Percentiles rank a stretch among this genome's conserved stretches.
Evolutionary conservation across 352 stramenopile genomes (phyloP).

Genomic region (Phytophthora fragariaefolia): DNA sequence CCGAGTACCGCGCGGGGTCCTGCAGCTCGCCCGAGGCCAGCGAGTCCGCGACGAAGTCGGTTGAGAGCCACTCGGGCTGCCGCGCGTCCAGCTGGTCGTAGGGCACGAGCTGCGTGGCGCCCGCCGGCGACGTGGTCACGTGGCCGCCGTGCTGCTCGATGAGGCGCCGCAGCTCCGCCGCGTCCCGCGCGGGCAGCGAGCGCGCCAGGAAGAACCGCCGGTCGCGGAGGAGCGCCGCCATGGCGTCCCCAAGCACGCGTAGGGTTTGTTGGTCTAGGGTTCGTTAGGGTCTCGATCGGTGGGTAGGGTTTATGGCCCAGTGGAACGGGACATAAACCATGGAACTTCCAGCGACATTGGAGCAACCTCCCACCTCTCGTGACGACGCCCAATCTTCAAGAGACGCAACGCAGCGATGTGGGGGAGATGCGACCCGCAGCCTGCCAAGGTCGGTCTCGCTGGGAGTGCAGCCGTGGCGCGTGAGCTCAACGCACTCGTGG

Average conservation of each 20-base stretch:
- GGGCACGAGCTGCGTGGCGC: conserved; percentile 52
- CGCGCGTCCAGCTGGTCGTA: conserved; percentile 32
- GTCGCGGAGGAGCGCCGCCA: conserved; percentile 36
- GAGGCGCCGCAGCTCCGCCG: conserved; percentile 28
- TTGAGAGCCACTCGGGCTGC: conserved; percentile 44
- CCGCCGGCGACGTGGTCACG: conserved; percentile 16
- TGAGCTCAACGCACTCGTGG: no score
- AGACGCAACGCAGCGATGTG: no score
- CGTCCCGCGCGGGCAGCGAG: conserved; percentile 28
- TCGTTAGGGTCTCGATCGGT: conserved; percentile 16
- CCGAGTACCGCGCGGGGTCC: conserved; percentile 46
- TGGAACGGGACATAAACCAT: no score
- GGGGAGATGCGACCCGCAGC: no score
- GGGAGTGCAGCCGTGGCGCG: no score
- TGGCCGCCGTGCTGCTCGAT: conserved; percentile 48
- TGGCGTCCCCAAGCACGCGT: no score
- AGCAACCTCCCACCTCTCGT: no score
- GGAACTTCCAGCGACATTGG: no score
- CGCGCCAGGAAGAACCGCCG: conserved; percentile 51
- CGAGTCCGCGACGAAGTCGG: conserved; percentile 59
- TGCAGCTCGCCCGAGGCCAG: conserved; percentile 41
- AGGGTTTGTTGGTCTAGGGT: no score
- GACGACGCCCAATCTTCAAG: no score
- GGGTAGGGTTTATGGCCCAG: conserved; percentile 13
- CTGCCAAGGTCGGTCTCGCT: no score